Conservation (phyloP, 257 asterid species). For the Nicotiana undulata region DNA sequence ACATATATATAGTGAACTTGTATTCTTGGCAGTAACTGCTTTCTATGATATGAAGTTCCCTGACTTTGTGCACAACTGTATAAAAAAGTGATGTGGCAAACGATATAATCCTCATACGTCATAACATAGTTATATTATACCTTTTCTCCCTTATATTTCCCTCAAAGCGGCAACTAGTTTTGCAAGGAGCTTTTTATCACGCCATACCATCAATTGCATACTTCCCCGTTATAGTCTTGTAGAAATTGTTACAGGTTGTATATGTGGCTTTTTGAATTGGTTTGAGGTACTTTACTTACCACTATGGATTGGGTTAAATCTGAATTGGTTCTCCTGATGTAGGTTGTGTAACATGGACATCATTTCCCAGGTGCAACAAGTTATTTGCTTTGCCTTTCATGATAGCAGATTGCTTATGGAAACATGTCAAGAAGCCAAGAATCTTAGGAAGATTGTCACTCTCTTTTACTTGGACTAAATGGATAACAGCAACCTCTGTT, state of each 20-base stretch:
- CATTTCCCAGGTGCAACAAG: conserved; percentile 93
- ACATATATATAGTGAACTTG: not conserved
- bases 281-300: no score
- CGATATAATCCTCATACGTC: not conserved
- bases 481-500: conserved; percentile 9
- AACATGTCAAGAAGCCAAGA: conserved; percentile 95
- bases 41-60: not conserved
- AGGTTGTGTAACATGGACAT: conserved; percentile 99
- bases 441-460: conserved; percentile 84
- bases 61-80: not conserved
- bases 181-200: not conserved
- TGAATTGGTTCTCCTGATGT: conserved; percentile 17
- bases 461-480: conserved; percentile 84
- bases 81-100: not conserved
- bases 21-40: not conserved
- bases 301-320: not conserved
- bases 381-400: conserved; percentile 93
- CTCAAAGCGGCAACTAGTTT: not conserved
- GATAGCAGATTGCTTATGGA: conserved; percentile 95
- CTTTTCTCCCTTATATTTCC: not conserved
- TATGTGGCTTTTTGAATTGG: not conserved
- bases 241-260: not conserved
- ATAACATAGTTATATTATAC: not conserved
- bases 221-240: not conserved
- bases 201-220: not conserved